Conservation (phyloP, 2,329 filamentous ascomycete genomes). For the Aspergillus sp. region DNA sequence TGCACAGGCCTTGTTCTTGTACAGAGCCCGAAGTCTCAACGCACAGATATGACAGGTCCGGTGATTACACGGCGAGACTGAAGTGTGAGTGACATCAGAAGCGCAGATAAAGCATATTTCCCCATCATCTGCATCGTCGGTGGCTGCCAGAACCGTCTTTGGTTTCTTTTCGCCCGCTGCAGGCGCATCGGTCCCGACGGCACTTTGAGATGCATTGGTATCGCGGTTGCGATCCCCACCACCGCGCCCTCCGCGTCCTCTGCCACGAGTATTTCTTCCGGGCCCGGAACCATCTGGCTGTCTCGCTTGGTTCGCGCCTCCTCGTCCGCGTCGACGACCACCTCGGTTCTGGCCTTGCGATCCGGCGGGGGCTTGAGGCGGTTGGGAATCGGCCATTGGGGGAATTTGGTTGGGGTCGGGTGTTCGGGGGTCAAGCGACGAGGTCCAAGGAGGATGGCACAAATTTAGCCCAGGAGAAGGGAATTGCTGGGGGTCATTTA, state of each 20-base stretch:
- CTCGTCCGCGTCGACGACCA: constrained; percentile 34
- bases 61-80: constrained; percentile 91
- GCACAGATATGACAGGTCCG: constrained; percentile 95
- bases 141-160: constrained; percentile 24
- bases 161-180: constrained; percentile 23
- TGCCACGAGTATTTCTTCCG: constrained; percentile 31
- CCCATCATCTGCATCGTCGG: constrained; percentile 53
- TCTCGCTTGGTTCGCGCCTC: constrained; percentile 26
- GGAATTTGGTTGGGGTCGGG: constrained; percentile 1
- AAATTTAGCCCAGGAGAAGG: constrained; percentile 3
- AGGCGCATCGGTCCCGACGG: constrained; percentile 22
- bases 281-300: constrained; percentile 22
- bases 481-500: constrained; percentile 5
- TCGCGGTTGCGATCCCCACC: constrained; percentile 22
- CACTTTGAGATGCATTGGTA: constrained; percentile 10
- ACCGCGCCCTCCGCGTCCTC: constrained; percentile 28
- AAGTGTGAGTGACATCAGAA: constrained; percentile 77
- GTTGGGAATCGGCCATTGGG: constrained; percentile 26
- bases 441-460: constrained; percentile 4
- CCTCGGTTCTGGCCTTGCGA: constrained; percentile 38
- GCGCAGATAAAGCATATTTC: constrained; percentile 98
- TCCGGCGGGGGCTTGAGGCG: constrained; percentile 16
- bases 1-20: constrained; percentile 95
- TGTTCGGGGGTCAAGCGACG: constrained; percentile 4
- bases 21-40: constrained; percentile 80